Conservation (phyloP, 225 moss, liverwort and hornwort species). For the Climacium dendroides region DNA sequence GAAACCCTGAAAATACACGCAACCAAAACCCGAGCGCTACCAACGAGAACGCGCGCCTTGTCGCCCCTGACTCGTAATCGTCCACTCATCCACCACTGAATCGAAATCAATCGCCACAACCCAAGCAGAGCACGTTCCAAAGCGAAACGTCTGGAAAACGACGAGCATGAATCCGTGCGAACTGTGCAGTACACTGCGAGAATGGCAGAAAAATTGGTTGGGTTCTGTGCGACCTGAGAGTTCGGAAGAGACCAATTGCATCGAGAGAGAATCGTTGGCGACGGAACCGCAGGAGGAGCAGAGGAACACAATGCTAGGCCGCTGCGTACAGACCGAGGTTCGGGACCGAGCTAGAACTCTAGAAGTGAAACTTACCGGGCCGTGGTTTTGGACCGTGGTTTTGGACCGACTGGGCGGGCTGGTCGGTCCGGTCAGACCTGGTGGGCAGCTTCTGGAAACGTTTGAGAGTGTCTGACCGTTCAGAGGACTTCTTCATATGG, state of each 20-base stretch:
- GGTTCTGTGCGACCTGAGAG: neutral
- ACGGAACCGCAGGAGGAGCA: neutral
- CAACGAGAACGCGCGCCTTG: neutral
- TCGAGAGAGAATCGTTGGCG: slow-evolving; percentile 8
- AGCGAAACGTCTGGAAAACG: neutral
- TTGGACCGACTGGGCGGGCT: neutral
- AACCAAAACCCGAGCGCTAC: neutral
- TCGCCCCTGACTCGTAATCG: neutral
- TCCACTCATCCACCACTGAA: neutral
- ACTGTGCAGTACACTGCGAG: neutral
- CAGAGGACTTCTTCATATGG: neutral
- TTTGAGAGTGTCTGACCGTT: neutral
- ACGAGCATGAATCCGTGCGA: neutral
- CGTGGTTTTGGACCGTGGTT: neutral
- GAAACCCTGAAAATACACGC: neutral
- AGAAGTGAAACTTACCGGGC: too few species aligned
- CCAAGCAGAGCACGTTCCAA: neutral
- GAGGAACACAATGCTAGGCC: neutral
- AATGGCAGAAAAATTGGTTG: neutral
- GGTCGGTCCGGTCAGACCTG: neutral
- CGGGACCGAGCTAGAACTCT: neutral
- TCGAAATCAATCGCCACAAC: neutral
- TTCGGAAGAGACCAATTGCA: neutral
- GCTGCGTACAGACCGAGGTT: neutral
- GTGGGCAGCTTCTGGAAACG: neutral